phyloP scores from a whole-genome alignment of 768 basidiomycete species.

The Tricholoma flavovirens region DNA sequence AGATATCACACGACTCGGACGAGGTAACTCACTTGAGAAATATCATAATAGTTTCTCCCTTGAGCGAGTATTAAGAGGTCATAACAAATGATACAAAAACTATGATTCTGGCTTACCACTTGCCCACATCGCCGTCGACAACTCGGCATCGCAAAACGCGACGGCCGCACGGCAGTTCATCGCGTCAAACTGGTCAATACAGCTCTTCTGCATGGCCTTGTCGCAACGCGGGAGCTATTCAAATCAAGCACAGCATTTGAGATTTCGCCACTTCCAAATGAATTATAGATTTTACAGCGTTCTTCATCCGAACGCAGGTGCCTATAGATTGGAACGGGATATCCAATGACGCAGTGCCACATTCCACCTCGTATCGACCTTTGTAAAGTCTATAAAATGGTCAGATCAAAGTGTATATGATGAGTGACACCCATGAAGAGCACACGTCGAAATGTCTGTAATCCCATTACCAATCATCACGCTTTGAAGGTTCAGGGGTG shows the following conservation, averaged over 20 bases:
- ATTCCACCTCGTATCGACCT: conserved; percentile 55
- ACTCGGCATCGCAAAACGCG: conserved; percentile 54
- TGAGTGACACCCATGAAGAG: conserved; percentile 17
- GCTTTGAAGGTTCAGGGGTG: conserved; percentile 61
- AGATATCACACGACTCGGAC: not conserved
- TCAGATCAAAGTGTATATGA: conserved; percentile 5
- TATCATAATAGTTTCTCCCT: conserved; percentile 22
- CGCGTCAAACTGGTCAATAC: conserved; percentile 61
- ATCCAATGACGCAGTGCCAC: conserved; percentile 49
- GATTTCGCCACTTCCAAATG: not conserved
- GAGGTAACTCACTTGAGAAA: conserved; percentile 18
- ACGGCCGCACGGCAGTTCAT: conserved; percentile 65
- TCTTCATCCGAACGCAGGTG: conserved; percentile 58
- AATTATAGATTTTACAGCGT: conserved; percentile 36
- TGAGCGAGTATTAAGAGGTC: not conserved
- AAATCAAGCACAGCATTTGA: not conserved
- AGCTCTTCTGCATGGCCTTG: conserved; percentile 47
- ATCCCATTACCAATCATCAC: conserved; percentile 65
- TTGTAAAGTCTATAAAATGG: conserved; percentile 30
- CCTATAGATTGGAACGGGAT: conserved; percentile 48
- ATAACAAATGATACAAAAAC: not conserved
- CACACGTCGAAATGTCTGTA: conserved; percentile 41
- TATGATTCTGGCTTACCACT: conserved; percentile 28
- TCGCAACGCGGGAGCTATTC: conserved; percentile 63
- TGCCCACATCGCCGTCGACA: conserved; percentile 38